phyloP scores from a whole-genome alignment of 441 rosid species.

The Theobroma grandiflorum region DNA sequence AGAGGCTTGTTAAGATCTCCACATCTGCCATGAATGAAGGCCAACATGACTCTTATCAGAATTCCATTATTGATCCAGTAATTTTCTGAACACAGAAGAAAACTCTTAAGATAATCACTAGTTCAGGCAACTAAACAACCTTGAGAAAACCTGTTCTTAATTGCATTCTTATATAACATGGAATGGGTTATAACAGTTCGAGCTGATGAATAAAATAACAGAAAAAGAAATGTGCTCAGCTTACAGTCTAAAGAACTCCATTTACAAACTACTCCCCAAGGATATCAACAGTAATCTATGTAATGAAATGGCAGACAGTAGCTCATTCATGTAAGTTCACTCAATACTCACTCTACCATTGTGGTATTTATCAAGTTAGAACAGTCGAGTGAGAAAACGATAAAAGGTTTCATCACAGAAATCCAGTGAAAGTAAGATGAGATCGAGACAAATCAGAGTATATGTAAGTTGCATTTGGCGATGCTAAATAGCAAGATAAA shows the following conservation, averaged over 20 bases:
- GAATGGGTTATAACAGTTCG: no score
- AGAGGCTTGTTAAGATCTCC: constrained; percentile 18
- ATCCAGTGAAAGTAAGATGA: neutral
- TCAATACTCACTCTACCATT: neutral
- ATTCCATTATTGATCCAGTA: neutral
- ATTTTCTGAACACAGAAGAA: neutral
- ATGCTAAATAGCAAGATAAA: neutral
- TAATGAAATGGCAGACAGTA: neutral
- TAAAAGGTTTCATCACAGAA: neutral
- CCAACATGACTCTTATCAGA: neutral
- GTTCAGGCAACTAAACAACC: no score
- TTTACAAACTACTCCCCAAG: no score
- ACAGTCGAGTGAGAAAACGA: neutral
- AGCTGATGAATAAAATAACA: no score
- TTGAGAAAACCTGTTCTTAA: no score
- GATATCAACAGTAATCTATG: no score
- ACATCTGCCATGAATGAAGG: constrained; percentile 20
- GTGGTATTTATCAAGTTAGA: neutral
- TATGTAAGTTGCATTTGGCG: neutral
- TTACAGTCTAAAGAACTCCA: no score
- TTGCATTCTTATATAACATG: no score
- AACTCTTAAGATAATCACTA: neutral
- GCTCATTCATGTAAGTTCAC: neutral
- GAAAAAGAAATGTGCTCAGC: no score
- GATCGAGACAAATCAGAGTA: no score